Evolutionary conservation across 2,329 filamentous ascomycete genomes (phyloP).

Genomic region (Tolypocladium capitatum): DNA sequence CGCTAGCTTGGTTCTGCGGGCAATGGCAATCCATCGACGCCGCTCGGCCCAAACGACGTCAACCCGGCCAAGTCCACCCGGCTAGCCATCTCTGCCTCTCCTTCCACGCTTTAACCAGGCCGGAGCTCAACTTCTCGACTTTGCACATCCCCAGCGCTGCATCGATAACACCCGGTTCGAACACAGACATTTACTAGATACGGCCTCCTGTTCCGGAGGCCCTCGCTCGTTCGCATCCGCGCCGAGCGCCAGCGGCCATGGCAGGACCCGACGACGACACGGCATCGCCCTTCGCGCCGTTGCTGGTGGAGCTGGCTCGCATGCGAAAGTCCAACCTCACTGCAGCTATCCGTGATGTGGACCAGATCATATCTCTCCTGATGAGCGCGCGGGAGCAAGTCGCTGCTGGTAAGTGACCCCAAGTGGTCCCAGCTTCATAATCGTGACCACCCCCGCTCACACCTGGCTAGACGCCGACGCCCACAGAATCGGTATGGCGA

Average conservation of each 20-base stretch:
- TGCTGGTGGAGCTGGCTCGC: conserved; percentile 63
- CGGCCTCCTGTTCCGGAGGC: neutral
- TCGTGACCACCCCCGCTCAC: neutral
- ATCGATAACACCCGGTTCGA: neutral
- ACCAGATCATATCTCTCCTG: conserved; percentile 69
- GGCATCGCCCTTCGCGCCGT: conserved; percentile 33
- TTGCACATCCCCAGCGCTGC: neutral
- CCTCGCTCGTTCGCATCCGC: neutral
- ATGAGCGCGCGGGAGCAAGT: conserved; percentile 61
- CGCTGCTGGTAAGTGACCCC: conserved; percentile 42
- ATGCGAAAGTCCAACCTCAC: conserved; percentile 56
- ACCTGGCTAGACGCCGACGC: conserved; percentile 17
- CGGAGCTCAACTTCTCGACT: neutral
- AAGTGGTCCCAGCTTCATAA: too few relatives aligned
- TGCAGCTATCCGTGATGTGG: conserved; percentile 64
- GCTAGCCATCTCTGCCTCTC: neutral
- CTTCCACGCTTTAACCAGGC: neutral
- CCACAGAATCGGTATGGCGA: conserved; percentile 55
- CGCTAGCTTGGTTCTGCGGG: neutral
- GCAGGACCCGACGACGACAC: conserved; percentile 20
- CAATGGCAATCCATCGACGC: neutral
- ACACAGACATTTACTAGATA: neutral
- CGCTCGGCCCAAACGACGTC: neutral
- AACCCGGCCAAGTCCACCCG: neutral
- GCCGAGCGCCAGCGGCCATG: conserved; percentile 11